Percentiles rank a stretch among this genome's conserved stretches.
phyloP scores from a whole-genome alignment of 495 filamentous ascomycete species.

The Aspergillus diversus region DNA sequence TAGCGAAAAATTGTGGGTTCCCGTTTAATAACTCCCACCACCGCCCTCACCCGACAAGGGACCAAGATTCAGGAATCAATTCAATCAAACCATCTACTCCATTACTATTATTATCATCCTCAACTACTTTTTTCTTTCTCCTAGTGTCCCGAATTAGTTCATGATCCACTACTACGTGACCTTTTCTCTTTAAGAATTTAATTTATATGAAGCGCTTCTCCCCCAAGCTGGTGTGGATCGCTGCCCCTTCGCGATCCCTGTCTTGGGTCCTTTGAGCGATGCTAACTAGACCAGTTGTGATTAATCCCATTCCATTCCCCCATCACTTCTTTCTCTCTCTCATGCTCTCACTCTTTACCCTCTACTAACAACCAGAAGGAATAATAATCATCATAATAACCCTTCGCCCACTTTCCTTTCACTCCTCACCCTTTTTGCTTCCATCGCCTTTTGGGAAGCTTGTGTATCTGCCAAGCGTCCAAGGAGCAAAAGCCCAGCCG shows the following conservation, averaged over 20 bases:
- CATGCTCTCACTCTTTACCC: neutral
- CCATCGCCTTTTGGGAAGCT: slow-evolving; percentile 6
- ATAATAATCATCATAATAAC: slow-evolving; percentile 2
- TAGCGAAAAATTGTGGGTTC: neutral
- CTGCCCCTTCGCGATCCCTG: slow-evolving; percentile 22
- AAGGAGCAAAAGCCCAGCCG: slow-evolving; percentile 15
- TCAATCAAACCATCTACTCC: neutral
- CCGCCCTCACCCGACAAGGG: neutral
- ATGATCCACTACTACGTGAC: slow-evolving; percentile 7
- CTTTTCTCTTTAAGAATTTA: slow-evolving; percentile 3
- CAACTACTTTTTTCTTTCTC: neutral
- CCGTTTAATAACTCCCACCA: slow-evolving; percentile 6
- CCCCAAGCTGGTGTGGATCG: slow-evolving; percentile 2
- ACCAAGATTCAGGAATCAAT: neutral
- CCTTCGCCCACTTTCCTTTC: slow-evolving; percentile 11
- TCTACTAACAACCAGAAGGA: slow-evolving; percentile 3
- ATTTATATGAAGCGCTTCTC: slow-evolving; percentile 4
- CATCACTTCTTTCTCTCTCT: slow-evolving; percentile 13
- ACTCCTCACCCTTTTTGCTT: slow-evolving; percentile 6
- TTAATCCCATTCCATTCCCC: slow-evolving; percentile 6
- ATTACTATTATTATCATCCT: slow-evolving; percentile 1
- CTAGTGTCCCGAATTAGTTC: neutral
- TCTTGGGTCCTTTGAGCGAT: slow-evolving; percentile 5
- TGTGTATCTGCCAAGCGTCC: slow-evolving; percentile 20
- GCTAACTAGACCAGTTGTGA: neutral